Percentiles rank a stretch among this genome's conserved stretches.
Evolutionary conservation across 139 green algal species (phyloP).

Genomic region (Pseudopediastrum boryanum): DNA sequence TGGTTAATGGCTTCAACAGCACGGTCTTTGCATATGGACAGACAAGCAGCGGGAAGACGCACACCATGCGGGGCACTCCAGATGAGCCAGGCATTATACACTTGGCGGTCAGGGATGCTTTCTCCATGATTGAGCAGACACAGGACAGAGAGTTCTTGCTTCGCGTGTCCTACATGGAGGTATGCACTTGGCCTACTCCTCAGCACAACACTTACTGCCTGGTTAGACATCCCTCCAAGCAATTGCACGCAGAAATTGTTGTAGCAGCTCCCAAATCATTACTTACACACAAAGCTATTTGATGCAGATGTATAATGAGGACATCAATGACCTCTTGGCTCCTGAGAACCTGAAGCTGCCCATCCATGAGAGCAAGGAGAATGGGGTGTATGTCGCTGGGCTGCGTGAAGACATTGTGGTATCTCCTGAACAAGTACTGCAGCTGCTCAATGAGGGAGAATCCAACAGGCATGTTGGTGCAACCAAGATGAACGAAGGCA

Average conservation of each 20-base stretch:
- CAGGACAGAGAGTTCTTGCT: constrained; percentile 90
- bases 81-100: constrained; percentile 83
- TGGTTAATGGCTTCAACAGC: constrained; percentile 88
- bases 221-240: neutral
- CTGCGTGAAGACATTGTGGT: constrained; percentile 94
- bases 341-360: constrained; percentile 80
- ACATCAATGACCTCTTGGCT: constrained; percentile 94
- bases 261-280: neutral
- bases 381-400: constrained; percentile 89
- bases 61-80: constrained; percentile 90
- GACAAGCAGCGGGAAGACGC: constrained; percentile 94
- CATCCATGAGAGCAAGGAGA: constrained; percentile 86
- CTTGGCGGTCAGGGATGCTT: constrained; percentile 83
- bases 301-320: constrained; percentile 96
- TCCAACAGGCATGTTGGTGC: constrained; percentile 85
- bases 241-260: neutral
- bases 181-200: constrained; percentile 41
- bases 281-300: neutral
- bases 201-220: neutral
- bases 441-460: constrained; percentile 82
- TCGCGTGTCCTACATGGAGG: constrained; percentile 97
- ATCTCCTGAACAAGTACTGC: constrained; percentile 77
- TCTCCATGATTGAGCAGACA: constrained; percentile 67
- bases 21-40: constrained; percentile 98
- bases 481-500: constrained; percentile 96